Evolutionary conservation across 768 basidiomycete species (phyloP), one percentile per base, ranked within the genome.

Genomic region (Pleurotus pulmonarius): DNA sequence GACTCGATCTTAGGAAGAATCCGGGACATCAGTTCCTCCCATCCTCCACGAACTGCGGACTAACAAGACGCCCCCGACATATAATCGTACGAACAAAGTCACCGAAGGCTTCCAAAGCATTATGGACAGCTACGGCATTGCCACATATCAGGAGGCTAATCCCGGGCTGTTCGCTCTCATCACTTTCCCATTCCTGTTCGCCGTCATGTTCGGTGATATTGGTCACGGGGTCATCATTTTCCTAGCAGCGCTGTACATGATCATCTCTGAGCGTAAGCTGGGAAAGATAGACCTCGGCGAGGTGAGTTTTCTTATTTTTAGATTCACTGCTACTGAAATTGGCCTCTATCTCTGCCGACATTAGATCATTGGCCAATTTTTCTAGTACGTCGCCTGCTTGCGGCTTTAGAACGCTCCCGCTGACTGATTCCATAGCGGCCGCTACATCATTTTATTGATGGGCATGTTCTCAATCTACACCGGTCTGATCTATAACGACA

Each of bases 171-270:
- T 96, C 70, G 93, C 92, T 0, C 76, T 92, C 62, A 76, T 90
- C 63, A 97, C 94, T 1, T 97, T 97, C 85, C 97, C 97, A 0
- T 98, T 99, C 85, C 73, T 99, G 62, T 99, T 98, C 65, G 96
- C 94, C 4, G 92, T 99, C 74, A 99, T 99, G 97, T 99, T 99
- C 68, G 97, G 97, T 65, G 97, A 99, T 72, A 91, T 98, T 66
- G 97, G 97, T 3, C 97, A 99, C 72, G 97, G 94, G 26, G 75
- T 83, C 58, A 85, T 98, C 65, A 89, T 92, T 63, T 80, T 90
- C 60, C 65, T 80, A 41, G 83, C 87, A 15, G 96, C 92, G 3
- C 56, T 87, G 1, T 85, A 82, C 57, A 94, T 98, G 92, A 93
- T 98, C 67, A 55, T 88, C 55, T 76, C 81, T n/a, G 97, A 99